Conservation (phyloP, 2,329 filamentous ascomycete species). For the Fusarium dimerum region DNA sequence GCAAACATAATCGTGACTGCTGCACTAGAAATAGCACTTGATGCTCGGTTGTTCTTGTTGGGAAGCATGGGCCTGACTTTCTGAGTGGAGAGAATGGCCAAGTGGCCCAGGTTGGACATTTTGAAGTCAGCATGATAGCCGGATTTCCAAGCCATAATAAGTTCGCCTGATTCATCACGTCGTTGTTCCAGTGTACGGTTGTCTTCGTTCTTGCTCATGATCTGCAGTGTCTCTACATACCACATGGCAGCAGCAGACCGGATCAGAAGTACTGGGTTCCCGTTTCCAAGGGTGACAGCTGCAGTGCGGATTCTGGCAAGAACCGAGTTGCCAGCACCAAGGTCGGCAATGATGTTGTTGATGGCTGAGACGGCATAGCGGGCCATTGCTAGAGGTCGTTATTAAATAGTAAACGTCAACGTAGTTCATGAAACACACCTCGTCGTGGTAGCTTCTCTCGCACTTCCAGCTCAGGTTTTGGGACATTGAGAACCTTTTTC, state of each 20-base stretch:
- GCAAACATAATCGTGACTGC: constrained; percentile 23
- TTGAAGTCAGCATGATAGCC: not conserved
- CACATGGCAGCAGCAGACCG: too few relatives aligned
- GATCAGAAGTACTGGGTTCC: too few relatives aligned
- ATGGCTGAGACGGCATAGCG: not conserved
- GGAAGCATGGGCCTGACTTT: constrained; percentile 16
- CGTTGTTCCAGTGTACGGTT: not conserved
- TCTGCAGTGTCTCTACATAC: too few relatives aligned
- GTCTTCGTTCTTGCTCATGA: too few relatives aligned
- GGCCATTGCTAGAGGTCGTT: not conserved
- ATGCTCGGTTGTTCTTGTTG: constrained; percentile 16
- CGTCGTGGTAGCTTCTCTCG: too few relatives aligned
- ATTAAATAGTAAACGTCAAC: not conserved
- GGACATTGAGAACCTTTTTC: not conserved
- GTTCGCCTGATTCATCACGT: not conserved
- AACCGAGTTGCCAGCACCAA: too few relatives aligned
- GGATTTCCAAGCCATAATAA: not conserved
- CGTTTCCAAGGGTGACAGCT: too few relatives aligned
- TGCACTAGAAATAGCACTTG: constrained; percentile 17
- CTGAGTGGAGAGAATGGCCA: constrained; percentile 26
- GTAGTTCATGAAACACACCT: not conserved
- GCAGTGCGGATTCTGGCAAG: too few relatives aligned
- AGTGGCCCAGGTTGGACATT: constrained; percentile 25
- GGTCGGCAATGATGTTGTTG: not conserved
- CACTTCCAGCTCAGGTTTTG: too few relatives aligned